Evolutionary conservation across 768 basidiomycete species (phyloP).

Genomic region (Hirschioporus abietinus): DNA sequence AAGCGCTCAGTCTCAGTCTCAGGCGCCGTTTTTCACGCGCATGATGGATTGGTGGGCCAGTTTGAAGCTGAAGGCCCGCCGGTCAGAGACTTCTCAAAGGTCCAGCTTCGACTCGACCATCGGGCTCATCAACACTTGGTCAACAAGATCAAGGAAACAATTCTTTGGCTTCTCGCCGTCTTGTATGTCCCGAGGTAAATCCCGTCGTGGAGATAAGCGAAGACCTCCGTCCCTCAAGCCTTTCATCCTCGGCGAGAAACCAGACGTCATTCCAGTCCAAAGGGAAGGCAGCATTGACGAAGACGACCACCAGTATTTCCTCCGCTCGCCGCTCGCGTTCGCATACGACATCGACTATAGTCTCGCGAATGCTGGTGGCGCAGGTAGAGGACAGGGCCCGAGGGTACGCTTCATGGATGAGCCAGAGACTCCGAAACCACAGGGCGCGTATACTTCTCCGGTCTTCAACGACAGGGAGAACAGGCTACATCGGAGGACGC

Average conservation of each 20-base stretch:
- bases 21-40: too few relatives aligned
- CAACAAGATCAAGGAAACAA: neutral
- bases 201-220: neutral
- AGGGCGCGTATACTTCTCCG: neutral
- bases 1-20: neutral
- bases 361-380: neutral
- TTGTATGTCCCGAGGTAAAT: neutral
- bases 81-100: neutral
- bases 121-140: neutral
- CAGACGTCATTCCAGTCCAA: neutral
- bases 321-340: neutral
- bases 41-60: neutral
- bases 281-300: neutral
- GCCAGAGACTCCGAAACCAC: neutral
- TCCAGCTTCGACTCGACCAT: neutral
- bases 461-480: neutral
- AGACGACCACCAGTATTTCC: neutral
- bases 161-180: neutral
- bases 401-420: neutral
- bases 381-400: neutral
- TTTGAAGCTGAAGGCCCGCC: neutral
- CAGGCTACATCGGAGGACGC: neutral
- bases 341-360: neutral
- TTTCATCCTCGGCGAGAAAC: neutral
- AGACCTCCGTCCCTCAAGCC: neutral